Evolutionary conservation across 2,329 filamentous ascomycete species (phyloP).

Genomic region (Trichoderma cornu-damae): DNA sequence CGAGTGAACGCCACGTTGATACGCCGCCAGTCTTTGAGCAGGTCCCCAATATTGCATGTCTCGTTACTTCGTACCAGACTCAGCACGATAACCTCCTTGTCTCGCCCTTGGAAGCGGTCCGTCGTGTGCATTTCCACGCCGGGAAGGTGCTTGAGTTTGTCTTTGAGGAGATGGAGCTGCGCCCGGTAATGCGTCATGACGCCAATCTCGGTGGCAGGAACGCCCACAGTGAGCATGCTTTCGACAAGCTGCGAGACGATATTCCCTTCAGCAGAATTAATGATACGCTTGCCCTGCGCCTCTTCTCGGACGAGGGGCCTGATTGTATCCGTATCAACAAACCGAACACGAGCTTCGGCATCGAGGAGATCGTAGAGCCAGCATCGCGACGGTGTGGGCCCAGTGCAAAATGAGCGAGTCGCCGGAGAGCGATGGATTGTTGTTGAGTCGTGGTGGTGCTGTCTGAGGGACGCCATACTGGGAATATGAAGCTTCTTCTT

Average conservation of each 20-base stretch:
- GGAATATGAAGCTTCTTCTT: slow-evolving; percentile 63
- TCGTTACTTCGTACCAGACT: slow-evolving; percentile 86
- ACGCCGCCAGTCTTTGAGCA: slow-evolving; percentile 84
- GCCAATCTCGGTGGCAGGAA: slow-evolving; percentile 72
- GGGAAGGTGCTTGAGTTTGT: slow-evolving; percentile 55
- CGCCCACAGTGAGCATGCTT: slow-evolving; percentile 67
- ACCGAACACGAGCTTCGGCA: slow-evolving; percentile 69
- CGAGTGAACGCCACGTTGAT: slow-evolving; percentile 96
- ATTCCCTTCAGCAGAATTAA: slow-evolving; percentile 77
- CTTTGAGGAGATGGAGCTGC: slow-evolving; percentile 77
- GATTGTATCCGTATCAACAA: slow-evolving; percentile 83
- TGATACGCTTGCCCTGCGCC: slow-evolving; percentile 75
- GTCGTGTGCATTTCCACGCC: slow-evolving; percentile 93
- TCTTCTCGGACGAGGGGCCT: slow-evolving; percentile 62
- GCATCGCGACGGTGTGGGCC: slow-evolving; percentile 50
- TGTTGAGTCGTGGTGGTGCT: slow-evolving; percentile 50
- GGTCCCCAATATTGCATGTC: slow-evolving; percentile 74
- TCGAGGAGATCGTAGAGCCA: slow-evolving; percentile 71
- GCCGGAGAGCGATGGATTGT: slow-evolving; percentile 39
- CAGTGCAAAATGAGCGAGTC: slow-evolving; percentile 52
- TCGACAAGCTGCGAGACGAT: slow-evolving; percentile 77
- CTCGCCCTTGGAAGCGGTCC: slow-evolving; percentile 92
- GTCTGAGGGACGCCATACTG: slow-evolving; percentile 54
- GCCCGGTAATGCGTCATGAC: slow-evolving; percentile 97
- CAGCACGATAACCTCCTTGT: slow-evolving; percentile 89